Percentiles rank a stretch among this genome's conserved stretches.
phyloP scores from a whole-genome alignment of 1,284 basidiomycete species.

The Ganoderma resinaceum region DNA sequence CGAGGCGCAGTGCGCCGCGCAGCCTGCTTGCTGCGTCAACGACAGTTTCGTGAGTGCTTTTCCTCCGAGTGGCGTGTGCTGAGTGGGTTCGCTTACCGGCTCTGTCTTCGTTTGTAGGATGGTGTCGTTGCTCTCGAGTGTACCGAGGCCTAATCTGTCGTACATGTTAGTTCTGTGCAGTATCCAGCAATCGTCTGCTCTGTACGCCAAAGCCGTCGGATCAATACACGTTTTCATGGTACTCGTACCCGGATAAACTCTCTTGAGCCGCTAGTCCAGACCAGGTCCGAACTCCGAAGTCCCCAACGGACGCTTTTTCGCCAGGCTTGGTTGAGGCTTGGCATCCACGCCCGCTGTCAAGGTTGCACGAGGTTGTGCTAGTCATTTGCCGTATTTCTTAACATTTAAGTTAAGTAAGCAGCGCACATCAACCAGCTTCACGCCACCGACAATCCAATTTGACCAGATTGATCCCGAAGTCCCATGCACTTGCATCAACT shows the following conservation, averaged over 20 bases:
- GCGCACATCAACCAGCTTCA: no score
- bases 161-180: background rate
- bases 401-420: no score
- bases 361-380: background rate
- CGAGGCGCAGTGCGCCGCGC: background rate
- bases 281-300: no score
- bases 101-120: background rate
- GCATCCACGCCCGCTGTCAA: background rate
- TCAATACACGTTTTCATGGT: background rate
- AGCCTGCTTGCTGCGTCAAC: background rate
- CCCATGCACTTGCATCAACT: no score
- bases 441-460: no score
- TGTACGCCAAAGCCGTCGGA: background rate
- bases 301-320: no score
- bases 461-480: no score
- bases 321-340: no score
- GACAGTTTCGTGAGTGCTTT: background rate
- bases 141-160: background rate
- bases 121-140: background rate
- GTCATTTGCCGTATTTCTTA: no score
- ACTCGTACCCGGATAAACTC: background rate
- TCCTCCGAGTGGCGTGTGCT: background rate
- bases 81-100: background rate
- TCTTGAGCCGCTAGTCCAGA: no score
- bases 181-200: background rate